Percentiles rank a stretch among this genome's conserved stretches.
Conservation (phyloP, 495 filamentous ascomycete genomes). For the Talaromyces adpressus region DNA sequence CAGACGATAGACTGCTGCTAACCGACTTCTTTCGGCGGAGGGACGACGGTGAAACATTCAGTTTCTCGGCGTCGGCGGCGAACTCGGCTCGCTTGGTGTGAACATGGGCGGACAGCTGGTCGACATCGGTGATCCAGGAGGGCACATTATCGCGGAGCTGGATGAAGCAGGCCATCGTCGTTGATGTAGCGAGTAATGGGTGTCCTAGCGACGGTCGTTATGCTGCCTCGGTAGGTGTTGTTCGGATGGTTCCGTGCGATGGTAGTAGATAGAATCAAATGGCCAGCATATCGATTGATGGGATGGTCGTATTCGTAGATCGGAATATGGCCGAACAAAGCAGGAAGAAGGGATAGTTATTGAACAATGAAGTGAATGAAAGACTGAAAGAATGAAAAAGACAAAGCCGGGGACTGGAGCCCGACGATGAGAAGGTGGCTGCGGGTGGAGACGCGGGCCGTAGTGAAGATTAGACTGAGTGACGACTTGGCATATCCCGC, state of each 20-base stretch:
- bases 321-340: no score
- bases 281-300: not conserved
- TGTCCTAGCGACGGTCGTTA: not conserved
- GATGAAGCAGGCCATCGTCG: constrained; percentile 4
- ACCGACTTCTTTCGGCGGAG: not conserved
- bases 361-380: no score
- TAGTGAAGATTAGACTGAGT: not conserved
- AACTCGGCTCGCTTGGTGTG: constrained; percentile 9
- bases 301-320: not conserved
- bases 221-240: not conserved
- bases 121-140: constrained; percentile 6
- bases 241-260: not conserved
- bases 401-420: not conserved
- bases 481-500: not conserved
- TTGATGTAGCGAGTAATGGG: not conserved
- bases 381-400: not conserved
- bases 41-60: not conserved
- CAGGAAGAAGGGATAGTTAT: no score
- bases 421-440: not conserved
- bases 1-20: not conserved
- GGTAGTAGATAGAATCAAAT: not conserved
- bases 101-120: constrained; percentile 6
- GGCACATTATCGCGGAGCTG: constrained; percentile 6
- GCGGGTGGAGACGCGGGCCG: not conserved
- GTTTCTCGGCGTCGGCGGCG: not conserved